Conservation (phyloP, 2,329 filamentous ascomycete genomes). For the Fusarium lateritium region DNA sequence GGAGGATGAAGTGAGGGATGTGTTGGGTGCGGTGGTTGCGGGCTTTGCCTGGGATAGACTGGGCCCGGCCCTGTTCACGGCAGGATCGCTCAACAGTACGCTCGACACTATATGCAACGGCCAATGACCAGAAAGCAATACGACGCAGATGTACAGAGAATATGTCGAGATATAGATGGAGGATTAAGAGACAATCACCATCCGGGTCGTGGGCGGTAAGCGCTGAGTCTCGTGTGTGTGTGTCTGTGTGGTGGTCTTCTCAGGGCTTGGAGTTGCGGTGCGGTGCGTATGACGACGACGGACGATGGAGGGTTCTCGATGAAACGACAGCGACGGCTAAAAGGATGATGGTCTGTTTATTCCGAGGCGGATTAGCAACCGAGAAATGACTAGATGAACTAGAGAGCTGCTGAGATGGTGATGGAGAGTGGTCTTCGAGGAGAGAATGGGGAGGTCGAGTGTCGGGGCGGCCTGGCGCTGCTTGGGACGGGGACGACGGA, state of each 20-base stretch:
- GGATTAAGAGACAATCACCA: conserved; percentile 49
- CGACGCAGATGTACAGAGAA: conserved; percentile 36
- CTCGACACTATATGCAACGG: conserved; percentile 47
- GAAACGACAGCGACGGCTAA: conserved; percentile 34
- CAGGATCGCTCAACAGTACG: conserved; percentile 49
- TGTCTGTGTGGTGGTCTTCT: conserved; percentile 45
- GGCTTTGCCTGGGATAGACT: conserved; percentile 54
- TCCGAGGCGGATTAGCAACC: conserved; percentile 44
- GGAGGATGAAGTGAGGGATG: conserved; percentile 38
- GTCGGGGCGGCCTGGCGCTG: conserved; percentile 44
- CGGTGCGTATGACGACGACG: conserved; percentile 51
- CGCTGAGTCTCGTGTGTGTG: conserved; percentile 50
- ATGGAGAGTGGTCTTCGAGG: conserved; percentile 25
- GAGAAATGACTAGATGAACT: conserved; percentile 15
- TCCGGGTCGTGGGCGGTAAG: conserved; percentile 54
- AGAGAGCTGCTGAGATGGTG: conserved; percentile 20
- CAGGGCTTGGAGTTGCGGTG: conserved; percentile 52
- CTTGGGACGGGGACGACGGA: conserved; percentile 47
- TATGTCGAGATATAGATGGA: conserved; percentile 40
- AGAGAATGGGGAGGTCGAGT: conserved; percentile 33
- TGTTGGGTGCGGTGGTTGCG: conserved; percentile 50
- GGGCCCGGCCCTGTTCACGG: conserved; percentile 47
- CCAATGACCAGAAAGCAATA: conserved; percentile 43
- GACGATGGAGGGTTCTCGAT: conserved; percentile 39
- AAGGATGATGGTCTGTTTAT: conserved; percentile 18